Base-by-base conservation (phyloP, 2,329 filamentous ascomycete species). In the Juglanconis oblonga region DNA sequence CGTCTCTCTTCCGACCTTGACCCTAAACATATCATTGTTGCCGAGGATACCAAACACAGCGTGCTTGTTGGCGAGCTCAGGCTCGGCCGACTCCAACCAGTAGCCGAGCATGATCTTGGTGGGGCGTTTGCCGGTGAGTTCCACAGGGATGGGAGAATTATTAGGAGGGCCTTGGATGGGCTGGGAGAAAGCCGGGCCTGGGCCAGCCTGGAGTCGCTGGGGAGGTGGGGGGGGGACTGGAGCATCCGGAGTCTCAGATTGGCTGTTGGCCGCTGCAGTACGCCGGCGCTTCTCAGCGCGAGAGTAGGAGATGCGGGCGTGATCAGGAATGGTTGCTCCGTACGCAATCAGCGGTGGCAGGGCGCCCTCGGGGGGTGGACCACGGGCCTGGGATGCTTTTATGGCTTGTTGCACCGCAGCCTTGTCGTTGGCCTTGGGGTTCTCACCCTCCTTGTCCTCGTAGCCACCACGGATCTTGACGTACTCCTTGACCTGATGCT, bases 31-130 rank as follows among this genome's bases (percentile, higher is more conserved):
- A 64, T 87, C 84, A 58, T 86, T 86, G 17, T 80, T 79, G 1
- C 84, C 84, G 0, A 88, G 71, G 10, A 88, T 86, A 3, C 86
- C 86, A 57, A 83, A 85, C 0, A 87, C 83, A 0, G 85, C 86
- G 65, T 88, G 85, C 55, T 84, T 83, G 66, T 87, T 78, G 11
- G 73, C 72, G 2, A 74, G 68, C 2, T 78, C 71, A 0, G 68
- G 45, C 53, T 82, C 79, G 36, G 75, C 79, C 0, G 84, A 87
- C 11, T 79, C 77, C 56, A 75, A 77, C 86, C 86, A 88, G 67
- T 79, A 81, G 0, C 86, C 86, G 2, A 88, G 70, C 2, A 87
- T 72, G 52, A 86, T 84, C 8, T 82, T 76, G 0, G 83, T 86
- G 0, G 83, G 83, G 1, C 83, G 78, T 1, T 79, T 83, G 10